Evolutionary conservation across 768 basidiomycete genomes (phyloP), one percentile per base, ranked within the genome.

Genomic region (Phaffia australis): DNA sequence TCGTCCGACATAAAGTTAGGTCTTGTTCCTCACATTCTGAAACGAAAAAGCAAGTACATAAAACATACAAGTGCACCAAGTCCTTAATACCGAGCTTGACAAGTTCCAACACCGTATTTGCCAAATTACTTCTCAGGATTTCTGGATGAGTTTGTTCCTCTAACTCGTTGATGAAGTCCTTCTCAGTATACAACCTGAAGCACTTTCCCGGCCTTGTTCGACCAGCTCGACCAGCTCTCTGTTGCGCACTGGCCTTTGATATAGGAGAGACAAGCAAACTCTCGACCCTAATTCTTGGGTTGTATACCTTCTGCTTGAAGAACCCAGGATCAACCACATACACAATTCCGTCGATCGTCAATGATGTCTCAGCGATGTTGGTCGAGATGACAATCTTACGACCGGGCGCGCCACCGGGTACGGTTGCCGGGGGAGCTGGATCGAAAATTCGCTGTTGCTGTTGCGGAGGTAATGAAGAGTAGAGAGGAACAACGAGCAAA

Each of bases 261-360:
- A 98, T 99, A 0, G 92, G 93, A 60, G 87, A 86, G 54, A 98
- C 93, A 21, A 97, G 79, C 63, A 99, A 79, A 69, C 86, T 87
- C 79, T 99, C 94, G 23, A 98, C 94, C 56, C 94, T 85, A 68
- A 97, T 95, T 35, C 94, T 83, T 0, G 94, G 95, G 75, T 97
- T 98, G 80, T 98, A 99, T 58, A 98, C 87, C 74, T 94, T 97
- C 77, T 97, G 94, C 77, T 99, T 94, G 46, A 88, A 92, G 79
- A 98, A 95, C 0, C 92, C 93, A 0, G 93, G 90, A 73, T 97
- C 94, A 56, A 97, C 92, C 65, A 97, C 94, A 72, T 98, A 99
- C n/a, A 99, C 93, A 72, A 99, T 97, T 25, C 94, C 94, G 71
- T 99, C 94, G 66, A 99, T 98, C 2, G 94, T 99, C 52, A 98